A percentile compares a stretch with the other conserved stretches of the same genome.
Evolutionary conservation across 371 early-diverging fungal genomes (phyloP).

Genomic region (Rhizomucor miehei): DNA sequence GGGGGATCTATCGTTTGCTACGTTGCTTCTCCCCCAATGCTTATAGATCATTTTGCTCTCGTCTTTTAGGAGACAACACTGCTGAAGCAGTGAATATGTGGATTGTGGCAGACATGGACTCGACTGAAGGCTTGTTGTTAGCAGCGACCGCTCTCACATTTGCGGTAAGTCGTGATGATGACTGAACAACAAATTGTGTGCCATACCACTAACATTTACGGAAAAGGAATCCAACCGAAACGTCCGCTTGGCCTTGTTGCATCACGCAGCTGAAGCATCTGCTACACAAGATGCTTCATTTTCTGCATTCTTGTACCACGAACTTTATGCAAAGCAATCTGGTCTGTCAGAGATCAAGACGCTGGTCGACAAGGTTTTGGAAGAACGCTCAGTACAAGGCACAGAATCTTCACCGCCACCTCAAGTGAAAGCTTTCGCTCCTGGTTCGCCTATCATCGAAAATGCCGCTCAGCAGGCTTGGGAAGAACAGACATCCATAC

Average conservation of each 20-base stretch:
- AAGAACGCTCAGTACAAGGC: slow-evolving; percentile 1
- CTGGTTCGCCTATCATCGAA: slow-evolving; percentile 38
- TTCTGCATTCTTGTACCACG: slow-evolving; percentile 15
- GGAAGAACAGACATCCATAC: slow-evolving; percentile 9
- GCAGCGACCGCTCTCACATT: slow-evolving; percentile 44
- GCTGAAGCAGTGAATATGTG: slow-evolving; percentile 38
- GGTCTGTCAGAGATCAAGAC: slow-evolving; percentile 2
- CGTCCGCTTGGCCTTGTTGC: slow-evolving; percentile 50
- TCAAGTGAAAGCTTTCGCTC: slow-evolving; percentile 20
- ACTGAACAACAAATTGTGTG: too few relatives aligned
- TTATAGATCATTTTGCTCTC: not conserved
- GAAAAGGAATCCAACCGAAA: slow-evolving; percentile 5
- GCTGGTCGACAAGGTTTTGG: slow-evolving; percentile 3
- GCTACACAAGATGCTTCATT: slow-evolving; percentile 1
- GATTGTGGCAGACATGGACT: slow-evolving; percentile 57
- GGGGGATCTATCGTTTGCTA: not conserved
- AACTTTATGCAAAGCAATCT: slow-evolving; percentile 4
- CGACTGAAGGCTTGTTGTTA: slow-evolving; percentile 43
- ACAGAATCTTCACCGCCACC: slow-evolving; percentile 14
- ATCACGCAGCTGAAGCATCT: slow-evolving; percentile 21
- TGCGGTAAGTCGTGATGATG: slow-evolving; percentile 22
- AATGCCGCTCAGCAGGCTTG: slow-evolving; percentile 16
- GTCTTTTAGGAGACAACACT: slow-evolving; percentile 10
- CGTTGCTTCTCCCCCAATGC: not conserved
- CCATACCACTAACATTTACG: not conserved